A percentile compares a stretch with the other conserved stretches of the same genome.
Conservation (phyloP, 2,329 filamentous ascomycete genomes). For the Venturia aucupariae region DNA sequence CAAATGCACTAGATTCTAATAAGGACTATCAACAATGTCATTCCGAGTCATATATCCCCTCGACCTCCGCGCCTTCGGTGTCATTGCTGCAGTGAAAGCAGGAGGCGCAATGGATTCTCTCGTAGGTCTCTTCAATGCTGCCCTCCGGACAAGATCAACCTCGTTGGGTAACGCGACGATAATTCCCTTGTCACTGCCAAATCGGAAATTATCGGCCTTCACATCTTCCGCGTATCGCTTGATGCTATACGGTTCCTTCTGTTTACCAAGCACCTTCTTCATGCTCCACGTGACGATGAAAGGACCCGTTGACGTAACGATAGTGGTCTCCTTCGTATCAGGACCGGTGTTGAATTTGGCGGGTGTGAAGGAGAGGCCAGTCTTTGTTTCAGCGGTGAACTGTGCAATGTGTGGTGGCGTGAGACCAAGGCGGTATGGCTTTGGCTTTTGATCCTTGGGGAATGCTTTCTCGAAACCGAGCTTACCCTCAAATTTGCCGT, state of each 20-base stretch:
- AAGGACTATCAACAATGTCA: slow-evolving; percentile 72
- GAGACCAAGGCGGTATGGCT: slow-evolving; percentile 79
- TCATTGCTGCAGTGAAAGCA: slow-evolving; percentile 31
- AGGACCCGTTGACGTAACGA: slow-evolving; percentile 91
- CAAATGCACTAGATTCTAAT: slow-evolving; percentile 28
- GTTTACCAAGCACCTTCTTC: slow-evolving; percentile 74
- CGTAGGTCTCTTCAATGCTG: slow-evolving; percentile 76
- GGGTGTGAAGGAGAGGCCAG: slow-evolving; percentile 75
- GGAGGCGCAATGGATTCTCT: slow-evolving; percentile 77
- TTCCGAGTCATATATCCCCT: slow-evolving; percentile 68
- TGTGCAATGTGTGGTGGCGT: slow-evolving; percentile 91
- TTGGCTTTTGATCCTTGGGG: slow-evolving; percentile 84
- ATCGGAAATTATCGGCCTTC: slow-evolving; percentile 98
- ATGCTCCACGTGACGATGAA: slow-evolving; percentile 96
- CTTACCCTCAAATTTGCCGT: slow-evolving; percentile 93
- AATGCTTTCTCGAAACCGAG: slow-evolving; percentile 96
- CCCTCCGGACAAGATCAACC: slow-evolving; percentile 92
- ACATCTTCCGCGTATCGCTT: slow-evolving; percentile 93
- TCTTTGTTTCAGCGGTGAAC: slow-evolving; percentile 92
- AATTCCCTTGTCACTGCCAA: slow-evolving; percentile 93
- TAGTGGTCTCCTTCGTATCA: slow-evolving; percentile 75
- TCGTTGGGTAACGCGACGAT: slow-evolving; percentile 95
- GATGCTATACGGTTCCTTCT: slow-evolving; percentile 87
- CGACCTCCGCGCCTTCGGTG: slow-evolving; percentile 28
- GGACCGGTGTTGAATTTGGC: slow-evolving; percentile 90